Conservation (phyloP, 306 rosid genomes). For the Pachyrhizus erosus region DNA sequence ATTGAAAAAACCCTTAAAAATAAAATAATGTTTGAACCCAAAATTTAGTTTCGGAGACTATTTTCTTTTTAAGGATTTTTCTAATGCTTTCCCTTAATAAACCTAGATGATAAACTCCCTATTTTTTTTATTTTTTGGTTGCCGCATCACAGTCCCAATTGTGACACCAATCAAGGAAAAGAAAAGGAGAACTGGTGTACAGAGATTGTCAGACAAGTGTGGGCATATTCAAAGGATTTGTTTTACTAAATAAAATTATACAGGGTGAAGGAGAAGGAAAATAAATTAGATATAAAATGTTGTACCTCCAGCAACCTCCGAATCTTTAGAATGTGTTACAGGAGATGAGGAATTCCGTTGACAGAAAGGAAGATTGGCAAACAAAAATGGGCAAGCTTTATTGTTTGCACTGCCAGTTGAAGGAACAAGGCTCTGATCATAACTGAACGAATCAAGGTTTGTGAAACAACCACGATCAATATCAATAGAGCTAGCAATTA, state of each 20-base stretch:
- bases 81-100: too few relatives aligned
- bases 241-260: neutral
- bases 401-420: constrained; percentile 57
- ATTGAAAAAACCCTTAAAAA: too few relatives aligned
- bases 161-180: neutral
- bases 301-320: constrained; percentile 59
- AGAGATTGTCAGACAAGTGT: neutral
- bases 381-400: constrained; percentile 37
- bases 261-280: neutral
- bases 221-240: neutral
- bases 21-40: too few relatives aligned
- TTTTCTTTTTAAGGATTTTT: too few relatives aligned
- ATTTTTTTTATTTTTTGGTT: too few relatives aligned
- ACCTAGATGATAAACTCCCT: too few relatives aligned
- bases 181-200: neutral
- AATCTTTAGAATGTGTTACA: constrained; percentile 55
- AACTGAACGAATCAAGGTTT: constrained; percentile 71
- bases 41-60: too few relatives aligned
- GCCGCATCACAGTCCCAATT: too few relatives aligned
- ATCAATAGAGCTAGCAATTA: constrained; percentile 49
- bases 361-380: constrained; percentile 51
- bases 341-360: constrained; percentile 54
- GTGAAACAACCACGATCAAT: constrained; percentile 53
- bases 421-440: constrained; percentile 80
- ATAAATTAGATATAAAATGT: constrained; percentile 6